A percentile compares a stretch with the other conserved stretches of the same genome.
Conservation (phyloP, 1,284 basidiomycete species). For the Ganoderma sinense region DNA sequence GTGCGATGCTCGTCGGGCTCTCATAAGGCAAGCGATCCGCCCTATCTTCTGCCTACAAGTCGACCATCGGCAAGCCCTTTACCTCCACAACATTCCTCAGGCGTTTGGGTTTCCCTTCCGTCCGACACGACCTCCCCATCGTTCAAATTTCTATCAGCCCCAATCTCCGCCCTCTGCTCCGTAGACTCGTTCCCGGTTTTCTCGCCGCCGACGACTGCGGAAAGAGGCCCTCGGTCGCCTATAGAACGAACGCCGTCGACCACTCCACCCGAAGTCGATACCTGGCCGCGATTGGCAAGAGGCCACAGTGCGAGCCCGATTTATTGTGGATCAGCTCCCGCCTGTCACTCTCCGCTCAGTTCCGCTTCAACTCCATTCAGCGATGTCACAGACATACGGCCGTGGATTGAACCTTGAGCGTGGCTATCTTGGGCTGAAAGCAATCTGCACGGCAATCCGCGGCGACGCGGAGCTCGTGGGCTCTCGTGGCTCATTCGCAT, state of each 20-base stretch:
- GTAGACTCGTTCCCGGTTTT: not conserved
- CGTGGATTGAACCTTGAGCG: not conserved
- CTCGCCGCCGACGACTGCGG: not conserved
- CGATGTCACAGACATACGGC: not conserved
- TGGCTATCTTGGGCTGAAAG: constrained; percentile 4
- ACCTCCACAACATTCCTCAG: not conserved
- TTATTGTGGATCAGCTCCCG: constrained; percentile 3
- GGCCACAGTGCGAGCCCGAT: not conserved
- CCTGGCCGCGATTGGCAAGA: not conserved
- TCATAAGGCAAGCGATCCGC: constrained; percentile 2
- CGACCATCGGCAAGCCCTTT: not conserved
- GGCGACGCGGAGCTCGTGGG: not conserved
- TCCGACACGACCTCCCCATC: constrained; percentile 1
- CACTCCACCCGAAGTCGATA: not conserved
- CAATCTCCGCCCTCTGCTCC: constrained; percentile 3
- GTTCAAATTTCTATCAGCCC: constrained; percentile 4
- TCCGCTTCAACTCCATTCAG: not conserved
- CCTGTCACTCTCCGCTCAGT: not conserved
- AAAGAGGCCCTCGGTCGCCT: not conserved
- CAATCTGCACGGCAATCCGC: not conserved
- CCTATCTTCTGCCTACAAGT: not conserved
- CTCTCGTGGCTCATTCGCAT: not conserved
- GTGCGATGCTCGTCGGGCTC: not conserved
- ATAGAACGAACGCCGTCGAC: not conserved
- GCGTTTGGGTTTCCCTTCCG: not conserved